These are phyloP conservation scores for Maudiozyma serrabonitensis DNA, from an alignment of 805 yeast species.

Conservation along the genomic window DNA sequence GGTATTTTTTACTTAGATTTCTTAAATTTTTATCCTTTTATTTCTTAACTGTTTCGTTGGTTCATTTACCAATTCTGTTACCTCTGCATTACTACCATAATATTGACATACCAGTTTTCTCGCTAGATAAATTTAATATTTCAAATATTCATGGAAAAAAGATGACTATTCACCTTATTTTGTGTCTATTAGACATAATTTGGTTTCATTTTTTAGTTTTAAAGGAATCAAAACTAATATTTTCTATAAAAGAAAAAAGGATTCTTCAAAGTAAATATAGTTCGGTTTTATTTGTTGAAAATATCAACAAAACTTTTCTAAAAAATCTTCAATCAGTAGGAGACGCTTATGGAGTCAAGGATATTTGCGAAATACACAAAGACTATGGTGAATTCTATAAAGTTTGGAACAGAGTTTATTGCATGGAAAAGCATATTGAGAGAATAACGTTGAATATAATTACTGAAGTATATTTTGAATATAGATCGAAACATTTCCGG, in stretches of 20 bases:
- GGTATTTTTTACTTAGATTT: constrained; percentile 62
- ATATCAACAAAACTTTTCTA: constrained; percentile 32
- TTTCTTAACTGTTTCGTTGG: constrained; percentile 41
- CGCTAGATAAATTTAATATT: constrained; percentile 57
- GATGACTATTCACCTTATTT: constrained; percentile 52
- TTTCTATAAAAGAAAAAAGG: constrained; percentile 38
- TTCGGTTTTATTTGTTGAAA: constrained; percentile 35
- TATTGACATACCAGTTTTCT: constrained; percentile 4
- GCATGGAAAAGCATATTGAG: not conserved
- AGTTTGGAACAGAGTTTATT: not conserved
- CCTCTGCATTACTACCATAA: constrained; percentile 46
- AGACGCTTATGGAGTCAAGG: constrained; percentile 22
- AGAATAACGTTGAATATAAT: not conserved
- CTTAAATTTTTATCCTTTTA: constrained; percentile 41
- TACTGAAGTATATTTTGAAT: not conserved
- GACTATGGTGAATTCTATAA: not conserved
- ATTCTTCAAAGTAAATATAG: constrained; percentile 25
- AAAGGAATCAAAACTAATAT: constrained; percentile 43
- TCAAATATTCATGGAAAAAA: constrained; percentile 51
- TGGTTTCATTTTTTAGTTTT: constrained; percentile 48
- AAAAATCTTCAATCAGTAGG: constrained; percentile 16
- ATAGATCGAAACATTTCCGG: not conserved
- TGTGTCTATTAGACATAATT: constrained; percentile 44
- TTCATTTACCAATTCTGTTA: constrained; percentile 49
- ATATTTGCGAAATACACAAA: not conserved